A percentile compares a stretch with the other conserved stretches of the same genome.
Evolutionary conservation across 768 basidiomycete species (phyloP).

Genomic region (Collybia mongolica): DNA sequence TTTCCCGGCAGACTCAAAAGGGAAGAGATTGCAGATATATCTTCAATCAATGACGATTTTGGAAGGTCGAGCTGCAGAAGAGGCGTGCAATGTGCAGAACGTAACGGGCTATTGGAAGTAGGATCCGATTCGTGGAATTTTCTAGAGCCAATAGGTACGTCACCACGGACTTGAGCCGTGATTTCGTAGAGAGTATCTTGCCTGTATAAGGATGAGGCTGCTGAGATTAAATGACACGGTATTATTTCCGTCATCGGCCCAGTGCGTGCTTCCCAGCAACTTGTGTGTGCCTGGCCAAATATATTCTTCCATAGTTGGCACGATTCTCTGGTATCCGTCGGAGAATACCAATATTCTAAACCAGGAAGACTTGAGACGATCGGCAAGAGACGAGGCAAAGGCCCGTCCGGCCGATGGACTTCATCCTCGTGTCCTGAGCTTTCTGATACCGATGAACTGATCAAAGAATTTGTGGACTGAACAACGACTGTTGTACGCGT

Average conservation of each 20-base stretch:
- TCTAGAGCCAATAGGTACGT: not conserved
- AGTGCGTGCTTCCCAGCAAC: not conserved
- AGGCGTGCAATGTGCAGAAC: not conserved
- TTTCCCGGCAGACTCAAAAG: not conserved
- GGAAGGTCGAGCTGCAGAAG: not conserved
- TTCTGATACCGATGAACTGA: too few relatives aligned
- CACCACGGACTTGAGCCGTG: not conserved
- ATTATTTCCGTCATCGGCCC: not conserved
- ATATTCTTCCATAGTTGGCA: not conserved
- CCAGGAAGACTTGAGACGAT: not conserved
- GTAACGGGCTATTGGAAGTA: not conserved
- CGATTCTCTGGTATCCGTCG: not conserved
- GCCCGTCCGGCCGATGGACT: too few relatives aligned
- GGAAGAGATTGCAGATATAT: not conserved
- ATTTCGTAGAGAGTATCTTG: not conserved
- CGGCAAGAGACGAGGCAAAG: not conserved
- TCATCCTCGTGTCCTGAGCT: too few relatives aligned
- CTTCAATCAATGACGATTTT: not conserved
- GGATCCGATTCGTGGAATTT: not conserved
- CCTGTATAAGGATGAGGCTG: not conserved
- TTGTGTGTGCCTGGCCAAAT: not conserved
- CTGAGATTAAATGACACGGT: not conserved
- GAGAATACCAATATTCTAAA: not conserved
- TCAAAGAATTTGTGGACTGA: too few relatives aligned
- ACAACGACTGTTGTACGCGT: too few relatives aligned